phyloP scores from a whole-genome alignment of 805 yeast genomes.

The Alloascoidea hylecoeti region DNA sequence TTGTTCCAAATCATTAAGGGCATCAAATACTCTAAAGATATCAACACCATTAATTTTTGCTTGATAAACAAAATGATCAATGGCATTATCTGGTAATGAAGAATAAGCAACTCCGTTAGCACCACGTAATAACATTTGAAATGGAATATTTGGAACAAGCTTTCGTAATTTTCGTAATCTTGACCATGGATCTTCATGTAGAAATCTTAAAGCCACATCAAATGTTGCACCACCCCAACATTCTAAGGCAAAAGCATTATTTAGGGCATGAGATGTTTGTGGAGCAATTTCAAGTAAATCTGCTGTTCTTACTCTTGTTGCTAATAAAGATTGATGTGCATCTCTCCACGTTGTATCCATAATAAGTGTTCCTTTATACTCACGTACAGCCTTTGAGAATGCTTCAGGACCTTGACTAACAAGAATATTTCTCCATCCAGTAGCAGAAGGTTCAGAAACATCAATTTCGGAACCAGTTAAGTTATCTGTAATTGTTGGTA shows the following conservation, averaged over 20 bases:
- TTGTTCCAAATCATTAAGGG: conserved; percentile 92
- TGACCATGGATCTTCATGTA: conserved; percentile 98
- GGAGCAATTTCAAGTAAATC: conserved; percentile 89
- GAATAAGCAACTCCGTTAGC: conserved; percentile 99
- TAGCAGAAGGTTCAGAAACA: conserved; percentile 41
- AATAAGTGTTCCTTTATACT: conserved; percentile 71
- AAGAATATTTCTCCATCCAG: conserved; percentile 88
- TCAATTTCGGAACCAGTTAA: conserved; percentile 45
- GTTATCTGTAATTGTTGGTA: conserved; percentile 60
- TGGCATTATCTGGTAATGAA: conserved; percentile 95
- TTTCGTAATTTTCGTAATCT: conserved; percentile 78
- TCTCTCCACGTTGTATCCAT: conserved; percentile 99
- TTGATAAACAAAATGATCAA: conserved; percentile 89
- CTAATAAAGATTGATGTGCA: conserved; percentile 95
- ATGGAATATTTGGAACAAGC: conserved; percentile 94
- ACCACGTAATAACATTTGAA: conserved; percentile 98
- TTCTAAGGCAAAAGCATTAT: conserved; percentile 89
- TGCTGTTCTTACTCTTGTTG: conserved; percentile 92
- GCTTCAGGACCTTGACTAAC: conserved; percentile 77
- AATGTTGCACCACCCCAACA: conserved; percentile 99
- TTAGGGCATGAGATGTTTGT: conserved; percentile 79
- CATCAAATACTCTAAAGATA: conserved; percentile 95
- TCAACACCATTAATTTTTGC: conserved; percentile 96
- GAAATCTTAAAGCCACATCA: conserved; percentile 96
- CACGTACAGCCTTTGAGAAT: conserved; percentile 81